These are phyloP conservation scores for Anisodus acutangulus DNA, from an alignment of 257 asterid species.

Conservation along the genomic window DNA sequence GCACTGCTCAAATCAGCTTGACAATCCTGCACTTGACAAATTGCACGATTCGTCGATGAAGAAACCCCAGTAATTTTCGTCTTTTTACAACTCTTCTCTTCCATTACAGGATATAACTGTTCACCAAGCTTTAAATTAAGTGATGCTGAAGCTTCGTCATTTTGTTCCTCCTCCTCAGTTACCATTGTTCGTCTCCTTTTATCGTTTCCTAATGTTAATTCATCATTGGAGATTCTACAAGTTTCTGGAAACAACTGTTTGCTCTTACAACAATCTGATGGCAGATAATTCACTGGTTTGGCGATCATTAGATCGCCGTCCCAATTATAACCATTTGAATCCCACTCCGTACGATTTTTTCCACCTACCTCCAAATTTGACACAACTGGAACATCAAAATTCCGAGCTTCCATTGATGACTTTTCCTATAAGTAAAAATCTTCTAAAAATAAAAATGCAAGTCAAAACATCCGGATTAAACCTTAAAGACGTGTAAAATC, in stretches of 20 bases:
- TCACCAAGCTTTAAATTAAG: constrained; percentile 85
- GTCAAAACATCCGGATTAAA: too few relatives aligned
- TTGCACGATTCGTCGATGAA: constrained; percentile 43
- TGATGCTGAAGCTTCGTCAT: constrained; percentile 55
- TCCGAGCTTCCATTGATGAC: constrained; percentile 33
- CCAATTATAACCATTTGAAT: constrained; percentile 89
- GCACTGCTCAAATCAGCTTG: constrained; percentile 68
- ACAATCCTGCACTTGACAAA: constrained; percentile 90
- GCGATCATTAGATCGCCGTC: constrained; percentile 82
- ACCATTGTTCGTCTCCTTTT: constrained; percentile 61
- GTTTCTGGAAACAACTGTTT: constrained; percentile 55
- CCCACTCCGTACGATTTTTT: constrained; percentile 76
- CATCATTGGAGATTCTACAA: constrained; percentile 47
- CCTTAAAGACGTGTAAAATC: too few relatives aligned
- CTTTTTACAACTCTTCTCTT: constrained; percentile 70
- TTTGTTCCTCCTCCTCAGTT: constrained; percentile 39
- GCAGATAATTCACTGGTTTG: constrained; percentile 52
- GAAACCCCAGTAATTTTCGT: constrained; percentile 54
- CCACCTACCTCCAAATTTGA: constrained; percentile 63
- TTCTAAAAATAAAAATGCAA: too few relatives aligned
- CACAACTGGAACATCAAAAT: constrained; percentile 44
- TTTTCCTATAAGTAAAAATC: too few relatives aligned
- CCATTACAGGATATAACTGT: constrained; percentile 55
- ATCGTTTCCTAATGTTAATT: constrained; percentile 45
- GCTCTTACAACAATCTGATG: constrained; percentile 69